phyloP scores from a whole-genome alignment of 108 stramenopile species.

The Cylindrotheca closterium region DNA sequence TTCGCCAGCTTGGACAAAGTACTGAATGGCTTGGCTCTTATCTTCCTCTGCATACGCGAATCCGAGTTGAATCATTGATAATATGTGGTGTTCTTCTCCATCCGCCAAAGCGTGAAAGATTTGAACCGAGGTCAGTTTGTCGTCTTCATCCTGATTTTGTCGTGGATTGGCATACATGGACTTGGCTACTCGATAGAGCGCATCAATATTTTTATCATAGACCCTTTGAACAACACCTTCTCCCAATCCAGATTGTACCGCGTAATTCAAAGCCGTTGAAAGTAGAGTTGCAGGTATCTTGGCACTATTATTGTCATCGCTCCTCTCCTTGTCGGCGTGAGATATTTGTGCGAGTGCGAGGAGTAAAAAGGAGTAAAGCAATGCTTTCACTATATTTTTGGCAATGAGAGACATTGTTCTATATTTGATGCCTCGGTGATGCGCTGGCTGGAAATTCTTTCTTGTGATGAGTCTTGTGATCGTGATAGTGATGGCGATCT shows the following conservation, averaged over 20 bases:
- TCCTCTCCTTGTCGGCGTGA: too few relatives aligned
- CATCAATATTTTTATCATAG: neutral
- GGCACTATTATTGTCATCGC: neutral
- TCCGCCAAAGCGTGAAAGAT: conserved; percentile 8
- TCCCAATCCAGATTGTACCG: neutral
- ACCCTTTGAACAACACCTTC: neutral
- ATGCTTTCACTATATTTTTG: too few relatives aligned
- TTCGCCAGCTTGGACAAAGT: conserved; percentile 37
- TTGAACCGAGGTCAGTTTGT: conserved; percentile 4
- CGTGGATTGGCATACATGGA: neutral
- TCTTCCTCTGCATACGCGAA: conserved; percentile 19
- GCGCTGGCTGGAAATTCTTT: too few relatives aligned
- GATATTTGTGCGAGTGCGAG: too few relatives aligned
- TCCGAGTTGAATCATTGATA: conserved; percentile 18
- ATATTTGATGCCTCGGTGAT: too few relatives aligned
- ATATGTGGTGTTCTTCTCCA: conserved; percentile 12
- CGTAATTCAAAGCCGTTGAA: neutral
- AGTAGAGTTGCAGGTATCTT: neutral
- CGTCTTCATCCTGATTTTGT: neutral
- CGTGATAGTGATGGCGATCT: too few relatives aligned
- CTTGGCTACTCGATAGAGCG: neutral
- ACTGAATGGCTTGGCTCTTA: conserved; percentile 10
- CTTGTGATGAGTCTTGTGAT: too few relatives aligned
- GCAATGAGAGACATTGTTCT: too few relatives aligned
- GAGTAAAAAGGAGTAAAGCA: too few relatives aligned